Evolutionary conservation across 768 basidiomycete genomes (phyloP).

Genomic region (Lactarius pseudohatsudake): DNA sequence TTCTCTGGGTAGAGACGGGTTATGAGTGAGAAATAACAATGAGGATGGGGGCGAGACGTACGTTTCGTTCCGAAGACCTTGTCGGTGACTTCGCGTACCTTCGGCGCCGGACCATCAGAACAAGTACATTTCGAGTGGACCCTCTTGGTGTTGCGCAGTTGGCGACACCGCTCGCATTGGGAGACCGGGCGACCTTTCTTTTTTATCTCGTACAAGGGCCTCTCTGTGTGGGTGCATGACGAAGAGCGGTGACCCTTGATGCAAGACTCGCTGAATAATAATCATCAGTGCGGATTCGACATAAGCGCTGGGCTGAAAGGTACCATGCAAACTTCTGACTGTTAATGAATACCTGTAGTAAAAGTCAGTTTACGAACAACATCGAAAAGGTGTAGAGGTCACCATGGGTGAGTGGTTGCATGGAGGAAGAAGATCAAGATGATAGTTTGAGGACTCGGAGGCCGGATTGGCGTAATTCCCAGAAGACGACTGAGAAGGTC

Average conservation of each 20-base stretch:
- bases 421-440: background rate
- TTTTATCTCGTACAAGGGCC: slow-evolving; percentile 30
- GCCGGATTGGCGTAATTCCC: too few relatives aligned
- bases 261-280: slow-evolving; percentile 26
- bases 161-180: slow-evolving; percentile 30
- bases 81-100: slow-evolving; percentile 20
- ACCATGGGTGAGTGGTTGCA: slow-evolving; percentile 16
- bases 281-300: background rate
- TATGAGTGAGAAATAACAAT: background rate
- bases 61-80: slow-evolving; percentile 30
- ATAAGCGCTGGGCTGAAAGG: background rate
- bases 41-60: slow-evolving; percentile 8
- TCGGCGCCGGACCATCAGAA: slow-evolving; percentile 17
- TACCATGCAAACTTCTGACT: slow-evolving; percentile 31
- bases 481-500: background rate
- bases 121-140: slow-evolving; percentile 31
- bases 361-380: background rate
- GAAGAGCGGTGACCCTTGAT: slow-evolving; percentile 32
- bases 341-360: slow-evolving; percentile 27
- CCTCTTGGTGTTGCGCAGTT: slow-evolving; percentile 27
- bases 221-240: slow-evolving; percentile 29
- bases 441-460: background rate
- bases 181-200: slow-evolving; percentile 31
- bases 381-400: background rate
- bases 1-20: slow-evolving; percentile 21